phyloP scores from a whole-genome alignment of 306 rosid species.

The Gleditsia sinensis region DNA sequence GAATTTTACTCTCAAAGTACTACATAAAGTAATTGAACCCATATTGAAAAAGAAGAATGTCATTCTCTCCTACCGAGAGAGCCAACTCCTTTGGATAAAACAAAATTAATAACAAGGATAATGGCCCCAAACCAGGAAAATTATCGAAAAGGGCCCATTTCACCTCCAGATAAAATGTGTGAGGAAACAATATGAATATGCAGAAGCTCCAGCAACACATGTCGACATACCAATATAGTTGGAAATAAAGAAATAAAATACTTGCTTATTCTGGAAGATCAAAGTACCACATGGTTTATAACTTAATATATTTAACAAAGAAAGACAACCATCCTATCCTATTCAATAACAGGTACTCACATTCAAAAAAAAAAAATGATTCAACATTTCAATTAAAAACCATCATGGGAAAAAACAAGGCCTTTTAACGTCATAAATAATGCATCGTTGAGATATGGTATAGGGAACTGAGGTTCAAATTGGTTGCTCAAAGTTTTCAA shows the following conservation, averaged over 20 bases:
- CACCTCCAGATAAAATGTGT: too few relatives aligned
- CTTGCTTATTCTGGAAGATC: not conserved
- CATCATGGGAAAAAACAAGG: not conserved
- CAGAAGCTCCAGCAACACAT: not conserved
- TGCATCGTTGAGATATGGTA: not conserved
- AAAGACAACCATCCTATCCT: not conserved
- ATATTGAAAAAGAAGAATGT: too few relatives aligned
- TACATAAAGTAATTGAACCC: too few relatives aligned
- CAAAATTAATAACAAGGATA: too few relatives aligned
- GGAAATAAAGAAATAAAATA: not conserved
- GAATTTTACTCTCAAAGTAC: too few relatives aligned
- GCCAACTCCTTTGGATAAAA: too few relatives aligned
- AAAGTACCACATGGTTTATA: not conserved
- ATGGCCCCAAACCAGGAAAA: too few relatives aligned
- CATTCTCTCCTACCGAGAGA: too few relatives aligned
- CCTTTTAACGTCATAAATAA: not conserved
- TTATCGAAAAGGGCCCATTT: too few relatives aligned
- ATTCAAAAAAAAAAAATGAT: not conserved
- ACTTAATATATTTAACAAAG: not conserved
- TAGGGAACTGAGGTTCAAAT: not conserved
- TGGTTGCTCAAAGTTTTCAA: not conserved
- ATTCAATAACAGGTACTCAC: not conserved
- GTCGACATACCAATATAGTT: not conserved
- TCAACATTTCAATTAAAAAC: not conserved
- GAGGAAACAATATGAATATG: not conserved